These are phyloP conservation scores for Diaporthe longicolla DNA, from an alignment of 2,329 filamentous ascomycete genomes.

Conservation along the genomic window DNA sequence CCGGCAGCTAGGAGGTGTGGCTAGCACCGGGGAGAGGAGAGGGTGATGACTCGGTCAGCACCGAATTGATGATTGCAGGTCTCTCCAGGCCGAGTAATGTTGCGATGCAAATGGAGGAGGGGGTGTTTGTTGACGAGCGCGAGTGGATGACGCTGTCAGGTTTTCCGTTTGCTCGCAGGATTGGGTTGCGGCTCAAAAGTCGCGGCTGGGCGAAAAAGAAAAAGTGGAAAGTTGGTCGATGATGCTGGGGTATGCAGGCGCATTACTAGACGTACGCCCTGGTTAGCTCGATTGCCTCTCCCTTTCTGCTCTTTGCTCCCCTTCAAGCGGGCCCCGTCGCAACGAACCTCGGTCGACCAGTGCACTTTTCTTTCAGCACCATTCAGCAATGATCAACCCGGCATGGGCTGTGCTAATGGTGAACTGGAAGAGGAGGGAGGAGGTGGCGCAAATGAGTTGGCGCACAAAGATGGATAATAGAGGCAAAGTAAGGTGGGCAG, in stretches of 20 bases:
- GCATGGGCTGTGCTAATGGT: background rate
- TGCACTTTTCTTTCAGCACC: background rate
- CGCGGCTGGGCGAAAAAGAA: conserved; percentile 42
- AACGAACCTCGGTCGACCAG: conserved; percentile 10
- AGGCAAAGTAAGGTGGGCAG: background rate
- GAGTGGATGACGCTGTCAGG: conserved; percentile 17
- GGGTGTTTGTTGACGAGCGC: conserved; percentile 9
- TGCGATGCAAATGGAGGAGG: background rate
- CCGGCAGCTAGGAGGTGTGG: conserved; percentile 37
- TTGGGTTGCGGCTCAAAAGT: conserved; percentile 28
- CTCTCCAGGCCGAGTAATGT: background rate
- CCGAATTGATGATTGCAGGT: background rate
- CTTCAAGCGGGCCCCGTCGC: background rate
- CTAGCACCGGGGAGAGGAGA: conserved; percentile 42
- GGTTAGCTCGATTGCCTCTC: conserved; percentile 12
- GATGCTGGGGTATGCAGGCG: conserved; percentile 29
- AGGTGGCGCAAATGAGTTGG: background rate
- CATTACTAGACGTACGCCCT: conserved; percentile 31
- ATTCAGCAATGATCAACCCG: background rate
- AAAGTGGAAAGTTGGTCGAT: conserved; percentile 43
- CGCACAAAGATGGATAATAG: background rate
- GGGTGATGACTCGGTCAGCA: conserved; percentile 20
- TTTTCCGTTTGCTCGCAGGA: conserved; percentile 26
- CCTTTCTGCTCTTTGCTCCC: background rate
- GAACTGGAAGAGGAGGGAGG: background rate